Evolutionary conservation across 2,329 filamentous ascomycete genomes (phyloP).

Genomic region (Exophiala mesophila): DNA sequence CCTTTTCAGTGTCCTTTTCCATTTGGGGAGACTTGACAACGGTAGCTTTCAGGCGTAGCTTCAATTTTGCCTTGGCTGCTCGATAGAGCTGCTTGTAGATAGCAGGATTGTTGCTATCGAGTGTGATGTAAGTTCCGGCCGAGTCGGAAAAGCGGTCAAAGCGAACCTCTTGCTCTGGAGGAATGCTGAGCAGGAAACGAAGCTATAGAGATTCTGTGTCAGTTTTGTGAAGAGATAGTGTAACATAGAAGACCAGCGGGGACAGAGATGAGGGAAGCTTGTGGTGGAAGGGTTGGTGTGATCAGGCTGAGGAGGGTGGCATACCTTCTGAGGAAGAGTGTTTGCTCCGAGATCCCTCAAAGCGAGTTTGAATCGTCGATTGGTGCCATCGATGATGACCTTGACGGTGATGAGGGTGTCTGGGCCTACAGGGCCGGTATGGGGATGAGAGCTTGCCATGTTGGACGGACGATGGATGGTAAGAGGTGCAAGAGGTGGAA

Average conservation of each 20-base stretch:
- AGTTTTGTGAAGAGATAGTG: conserved; percentile 16
- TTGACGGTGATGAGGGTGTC: conserved; percentile 82
- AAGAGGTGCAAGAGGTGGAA: conserved; percentile 3
- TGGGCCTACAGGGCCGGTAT: conserved; percentile 48
- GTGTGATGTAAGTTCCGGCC: conserved; percentile 69
- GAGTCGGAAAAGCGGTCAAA: conserved; percentile 97
- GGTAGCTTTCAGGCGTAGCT: conserved; percentile 80
- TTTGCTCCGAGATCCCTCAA: conserved; percentile 74
- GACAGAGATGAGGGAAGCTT: neutral
- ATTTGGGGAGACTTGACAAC: conserved; percentile 32
- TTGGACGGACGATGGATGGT: conserved; percentile 16
- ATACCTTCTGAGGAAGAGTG: conserved; percentile 77
- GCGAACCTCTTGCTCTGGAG: conserved; percentile 56
- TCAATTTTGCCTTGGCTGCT: conserved; percentile 95
- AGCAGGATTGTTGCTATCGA: conserved; percentile 70
- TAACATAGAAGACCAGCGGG: neutral
- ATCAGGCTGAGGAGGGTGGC: conserved; percentile 36
- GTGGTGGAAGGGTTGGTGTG: conserved; percentile 2
- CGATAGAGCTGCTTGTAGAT: conserved; percentile 97
- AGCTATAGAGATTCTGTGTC: conserved; percentile 50
- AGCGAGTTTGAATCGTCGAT: conserved; percentile 82
- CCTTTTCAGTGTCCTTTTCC: conserved; percentile 11
- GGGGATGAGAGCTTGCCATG: conserved; percentile 40
- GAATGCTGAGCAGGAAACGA: conserved; percentile 62
- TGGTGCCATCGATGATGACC: conserved; percentile 68